Percentiles rank a stretch among this genome's conserved stretches.
Evolutionary conservation across 2,329 filamentous ascomycete species (phyloP).

Genomic region (Penicillium sp.): DNA sequence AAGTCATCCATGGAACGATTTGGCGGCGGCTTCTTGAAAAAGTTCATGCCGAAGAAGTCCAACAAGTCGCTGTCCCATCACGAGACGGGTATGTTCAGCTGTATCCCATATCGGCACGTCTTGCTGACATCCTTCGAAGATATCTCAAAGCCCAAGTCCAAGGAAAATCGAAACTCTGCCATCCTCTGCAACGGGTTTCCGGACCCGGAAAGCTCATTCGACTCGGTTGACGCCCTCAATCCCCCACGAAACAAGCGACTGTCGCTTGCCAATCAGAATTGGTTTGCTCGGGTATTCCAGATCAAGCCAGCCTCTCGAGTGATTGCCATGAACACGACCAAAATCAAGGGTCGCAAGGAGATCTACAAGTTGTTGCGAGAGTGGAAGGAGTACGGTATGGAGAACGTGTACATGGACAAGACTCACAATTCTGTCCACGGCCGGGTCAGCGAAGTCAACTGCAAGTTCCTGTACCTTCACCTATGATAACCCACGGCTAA

Average conservation of each 20-base stretch:
- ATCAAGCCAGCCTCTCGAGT: conserved; percentile 79
- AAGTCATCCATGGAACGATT: conserved; percentile 36
- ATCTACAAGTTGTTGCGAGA: conserved; percentile 73
- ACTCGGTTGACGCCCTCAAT: conserved; percentile 17
- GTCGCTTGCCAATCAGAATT: conserved; percentile 63
- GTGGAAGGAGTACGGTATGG: conserved; percentile 81
- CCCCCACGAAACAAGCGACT: conserved; percentile 17
- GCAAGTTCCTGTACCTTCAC: conserved; percentile 57
- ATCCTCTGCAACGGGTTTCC: conserved; percentile 17
- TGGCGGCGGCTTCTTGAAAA: conserved; percentile 51
- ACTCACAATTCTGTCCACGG: conserved; percentile 77
- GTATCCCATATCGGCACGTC: background rate
- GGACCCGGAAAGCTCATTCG: conserved; percentile 22
- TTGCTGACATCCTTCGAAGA: conserved; percentile 9
- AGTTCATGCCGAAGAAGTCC: conserved; percentile 54
- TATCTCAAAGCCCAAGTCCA: background rate
- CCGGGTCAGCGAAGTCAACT: conserved; percentile 73
- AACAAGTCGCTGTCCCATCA: conserved; percentile 37
- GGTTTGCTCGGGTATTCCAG: conserved; percentile 85
- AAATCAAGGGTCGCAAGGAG: conserved; percentile 74
- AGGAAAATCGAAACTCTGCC: conserved; percentile 10
- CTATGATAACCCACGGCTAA: conserved; percentile 11
- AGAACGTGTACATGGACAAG: conserved; percentile 77
- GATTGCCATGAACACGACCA: conserved; percentile 73
- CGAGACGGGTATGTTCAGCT: conserved; percentile 41